These are phyloP conservation scores for Bondarzewia mesenterica DNA, from an alignment of 1,284 basidiomycete species.

Conservation along the genomic window DNA sequence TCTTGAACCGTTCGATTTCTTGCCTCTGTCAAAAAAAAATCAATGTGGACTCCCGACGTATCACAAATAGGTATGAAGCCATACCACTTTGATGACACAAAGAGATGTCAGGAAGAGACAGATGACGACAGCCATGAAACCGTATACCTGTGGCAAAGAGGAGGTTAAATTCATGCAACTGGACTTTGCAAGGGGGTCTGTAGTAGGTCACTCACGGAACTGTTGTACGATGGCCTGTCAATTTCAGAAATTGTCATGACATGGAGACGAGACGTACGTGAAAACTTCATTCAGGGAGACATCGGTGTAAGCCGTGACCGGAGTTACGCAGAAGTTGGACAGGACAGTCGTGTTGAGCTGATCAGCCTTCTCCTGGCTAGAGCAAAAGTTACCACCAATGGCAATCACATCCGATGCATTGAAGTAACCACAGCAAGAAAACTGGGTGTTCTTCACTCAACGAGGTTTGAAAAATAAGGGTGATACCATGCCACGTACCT, in stretches of 20 bases:
- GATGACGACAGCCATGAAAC: slow-evolving; percentile 75
- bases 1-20: slow-evolving; percentile 75
- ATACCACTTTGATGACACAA: slow-evolving; percentile 78
- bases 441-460: slow-evolving; percentile 28
- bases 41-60: no score
- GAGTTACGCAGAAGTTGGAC: slow-evolving; percentile 54
- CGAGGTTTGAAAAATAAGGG: not conserved
- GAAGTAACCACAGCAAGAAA: slow-evolving; percentile 80
- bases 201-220: not conserved
- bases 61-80: no score
- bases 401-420: slow-evolving; percentile 50
- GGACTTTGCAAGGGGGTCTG: not conserved
- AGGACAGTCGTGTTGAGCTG: slow-evolving; percentile 32
- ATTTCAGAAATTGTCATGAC: no score
- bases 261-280: slow-evolving; percentile 55
- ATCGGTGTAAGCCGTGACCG: slow-evolving; percentile 59
- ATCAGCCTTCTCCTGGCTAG: slow-evolving; percentile 39
- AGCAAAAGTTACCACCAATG: slow-evolving; percentile 57
- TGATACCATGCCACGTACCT: slow-evolving; percentile 32
- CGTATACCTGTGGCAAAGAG: slow-evolving; percentile 44
- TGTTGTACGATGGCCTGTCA: no score
- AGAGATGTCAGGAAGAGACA: slow-evolving; percentile 68
- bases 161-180: not conserved
- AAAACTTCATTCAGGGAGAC: slow-evolving; percentile 71
- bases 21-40: slow-evolving; percentile 46